These are phyloP conservation scores for Hansenula anomala DNA, from an alignment of 1,139 yeast species.

Conservation along the genomic window DNA sequence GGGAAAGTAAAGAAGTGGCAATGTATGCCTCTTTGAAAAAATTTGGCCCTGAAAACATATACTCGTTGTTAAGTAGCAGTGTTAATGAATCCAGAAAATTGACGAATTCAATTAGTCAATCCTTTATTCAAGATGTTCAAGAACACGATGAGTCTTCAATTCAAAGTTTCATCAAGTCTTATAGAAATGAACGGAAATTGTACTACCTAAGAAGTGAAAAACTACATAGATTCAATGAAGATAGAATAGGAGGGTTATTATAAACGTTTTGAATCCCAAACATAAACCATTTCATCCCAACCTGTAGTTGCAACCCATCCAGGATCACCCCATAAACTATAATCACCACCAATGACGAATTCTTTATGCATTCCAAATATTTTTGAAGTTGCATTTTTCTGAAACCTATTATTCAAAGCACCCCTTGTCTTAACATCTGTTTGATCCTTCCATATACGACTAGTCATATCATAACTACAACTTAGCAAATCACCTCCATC, in stretches of 20 bases:
- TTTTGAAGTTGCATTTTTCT: constrained; percentile 44
- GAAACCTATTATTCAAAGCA: constrained; percentile 34
- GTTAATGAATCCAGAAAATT: constrained; percentile 12
- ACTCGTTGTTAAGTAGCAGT: constrained; percentile 7
- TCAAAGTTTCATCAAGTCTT: constrained; percentile 37
- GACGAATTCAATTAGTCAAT: constrained; percentile 14
- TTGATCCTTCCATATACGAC: constrained; percentile 77
- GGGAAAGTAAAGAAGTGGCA: constrained; percentile 22
- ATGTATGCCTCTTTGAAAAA: constrained; percentile 17
- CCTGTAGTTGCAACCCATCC: constrained; percentile 96
- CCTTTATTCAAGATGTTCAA: constrained; percentile 15
- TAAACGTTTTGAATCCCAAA: constrained; percentile 70
- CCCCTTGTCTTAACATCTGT: constrained; percentile 51
- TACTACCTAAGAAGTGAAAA: constrained; percentile 57
- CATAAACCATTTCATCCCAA: constrained; percentile 92
- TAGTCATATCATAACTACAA: constrained; percentile 90
- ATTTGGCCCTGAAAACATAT: constrained; percentile 16
- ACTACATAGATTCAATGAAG: constrained; percentile 59
- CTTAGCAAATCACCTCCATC: constrained; percentile 63
- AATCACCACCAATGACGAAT: constrained; percentile 92
- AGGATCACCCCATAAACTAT: constrained; percentile 94
- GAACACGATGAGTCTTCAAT: constrained; percentile 20
- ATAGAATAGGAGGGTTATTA: constrained; percentile 50
- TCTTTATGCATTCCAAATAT: constrained; percentile 75
- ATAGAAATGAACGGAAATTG: constrained; percentile 39